These are phyloP conservation scores for Cucurbita maxima DNA, from an alignment of 306 rosid species.

Conservation along the genomic window DNA sequence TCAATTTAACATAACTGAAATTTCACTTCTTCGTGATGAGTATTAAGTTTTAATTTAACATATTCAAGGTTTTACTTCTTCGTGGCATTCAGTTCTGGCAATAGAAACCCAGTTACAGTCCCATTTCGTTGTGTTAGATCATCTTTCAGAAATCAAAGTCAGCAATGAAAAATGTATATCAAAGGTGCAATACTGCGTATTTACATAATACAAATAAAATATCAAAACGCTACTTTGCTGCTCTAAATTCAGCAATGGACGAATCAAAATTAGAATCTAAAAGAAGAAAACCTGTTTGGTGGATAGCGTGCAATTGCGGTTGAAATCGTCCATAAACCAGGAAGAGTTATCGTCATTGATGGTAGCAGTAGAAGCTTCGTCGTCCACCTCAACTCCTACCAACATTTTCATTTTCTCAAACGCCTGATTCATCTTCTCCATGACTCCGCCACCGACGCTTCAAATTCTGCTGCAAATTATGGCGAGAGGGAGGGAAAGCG, in stretches of 20 bases:
- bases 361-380: conserved; percentile 25
- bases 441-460: conserved; percentile 3
- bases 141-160: neutral
- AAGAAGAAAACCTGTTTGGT: conserved; percentile 58
- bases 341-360: conserved; percentile 23
- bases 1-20: neutral
- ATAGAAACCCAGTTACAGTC: neutral
- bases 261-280: neutral
- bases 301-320: conserved; percentile 69
- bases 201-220: neutral
- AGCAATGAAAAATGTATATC: neutral
- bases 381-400: conserved; percentile 73
- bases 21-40: neutral
- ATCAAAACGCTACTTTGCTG: neutral
- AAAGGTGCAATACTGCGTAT: neutral
- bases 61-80: neutral
- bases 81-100: neutral
- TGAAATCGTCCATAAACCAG: conserved; percentile 68
- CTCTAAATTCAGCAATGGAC: neutral
- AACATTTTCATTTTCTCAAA: conserved; percentile 67
- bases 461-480: neutral
- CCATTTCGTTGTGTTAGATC: neutral
- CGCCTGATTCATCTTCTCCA: conserved; percentile 73
- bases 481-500: no score
- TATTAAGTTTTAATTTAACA: neutral